Base-by-base conservation (phyloP, 2,329 filamentous ascomycete species). In the Rhynchosporium graminicola region DNA sequence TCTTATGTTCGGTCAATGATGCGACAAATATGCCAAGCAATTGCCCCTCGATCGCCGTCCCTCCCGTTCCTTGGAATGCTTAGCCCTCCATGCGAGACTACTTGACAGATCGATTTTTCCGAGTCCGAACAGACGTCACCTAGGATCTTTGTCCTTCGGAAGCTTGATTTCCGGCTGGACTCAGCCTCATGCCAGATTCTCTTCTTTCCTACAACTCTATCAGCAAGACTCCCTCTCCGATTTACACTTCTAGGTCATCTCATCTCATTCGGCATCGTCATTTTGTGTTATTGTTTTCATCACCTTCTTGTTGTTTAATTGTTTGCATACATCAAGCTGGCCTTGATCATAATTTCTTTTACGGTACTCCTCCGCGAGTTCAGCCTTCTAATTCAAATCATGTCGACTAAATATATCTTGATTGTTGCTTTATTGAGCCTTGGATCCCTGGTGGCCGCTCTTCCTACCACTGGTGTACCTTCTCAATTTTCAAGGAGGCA, bases 391-490 rank as follows among this genome's bases (percentile, higher is more conserved):
- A 54, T 54, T 7, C 31, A 10, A 36, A 28, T 38, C 20, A 54
- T 54, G 51, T 38, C 51, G 20, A 28, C 33, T 20, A 54, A 12
- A 28, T 42, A n/a, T 15, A 15, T 54, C n/a, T 42, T 54, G 5
- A 20, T 54, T 29, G 33, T 54, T 40, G 51, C 51, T 42, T 33
- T 33, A 15, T 54, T 54, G 51, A 54, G 51, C 51, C 20, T 54
- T 42, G 33, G 51, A 40, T 29, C 51, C 33, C 51, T 54, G 51
- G 51, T 54, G 51, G 51, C 51, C 51, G 51, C 51, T 54, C 51
- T 54, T 5, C 51, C 51, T 9, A 54, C 50, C 12, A 52, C 36
- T 28, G 20, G 51, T 15, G 20, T 20, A 54, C n/a, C 51, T 28
- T 20, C 33, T 4, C 33, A 28, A 3, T 9, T 40, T 42, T 12